phyloP scores from a whole-genome alignment of 1,284 basidiomycete genomes.

The Xerocomus minutiporus region DNA sequence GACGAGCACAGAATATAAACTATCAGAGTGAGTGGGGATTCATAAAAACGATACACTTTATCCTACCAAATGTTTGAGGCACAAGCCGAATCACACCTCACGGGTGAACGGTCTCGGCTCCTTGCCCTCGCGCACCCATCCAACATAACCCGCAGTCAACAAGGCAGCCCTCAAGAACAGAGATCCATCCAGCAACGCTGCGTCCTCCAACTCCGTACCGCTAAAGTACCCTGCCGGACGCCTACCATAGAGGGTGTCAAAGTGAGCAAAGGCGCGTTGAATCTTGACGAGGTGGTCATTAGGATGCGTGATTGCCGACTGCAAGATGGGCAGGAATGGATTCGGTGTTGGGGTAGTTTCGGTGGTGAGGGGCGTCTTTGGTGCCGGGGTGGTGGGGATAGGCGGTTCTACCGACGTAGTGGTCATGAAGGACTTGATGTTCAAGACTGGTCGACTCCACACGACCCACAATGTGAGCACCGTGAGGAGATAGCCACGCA shows the following conservation, averaged over 20 bases:
- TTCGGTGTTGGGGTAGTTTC: slow-evolving; percentile 25
- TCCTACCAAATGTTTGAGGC: background rate
- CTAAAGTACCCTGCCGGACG: slow-evolving; percentile 30
- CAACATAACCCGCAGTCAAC: slow-evolving; percentile 28
- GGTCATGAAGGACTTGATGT: slow-evolving; percentile 40
- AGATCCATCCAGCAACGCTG: slow-evolving; percentile 31
- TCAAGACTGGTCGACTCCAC: slow-evolving; percentile 38
- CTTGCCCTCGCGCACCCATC: slow-evolving; percentile 35
- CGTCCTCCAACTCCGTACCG: slow-evolving; percentile 37
- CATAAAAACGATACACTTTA: background rate
- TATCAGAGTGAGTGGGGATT: background rate
- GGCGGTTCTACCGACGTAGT: slow-evolving; percentile 18
- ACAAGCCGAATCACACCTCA: background rate
- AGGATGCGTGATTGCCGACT: slow-evolving; percentile 32
- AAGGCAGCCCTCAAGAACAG: slow-evolving; percentile 30
- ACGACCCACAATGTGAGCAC: slow-evolving; percentile 40
- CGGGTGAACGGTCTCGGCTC: slow-evolving; percentile 7
- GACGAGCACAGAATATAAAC: background rate
- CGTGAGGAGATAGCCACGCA: slow-evolving; percentile 41
- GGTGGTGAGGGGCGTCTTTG: slow-evolving; percentile 7
- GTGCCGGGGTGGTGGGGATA: background rate
- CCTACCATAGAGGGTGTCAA: slow-evolving; percentile 27
- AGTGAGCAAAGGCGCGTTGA: slow-evolving; percentile 33
- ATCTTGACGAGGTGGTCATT: slow-evolving; percentile 32
- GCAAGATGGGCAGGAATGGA: slow-evolving; percentile 32